Conservation (phyloP, 2,329 filamentous ascomycete species). For the Hymenotorrendiella dingleyae region DNA sequence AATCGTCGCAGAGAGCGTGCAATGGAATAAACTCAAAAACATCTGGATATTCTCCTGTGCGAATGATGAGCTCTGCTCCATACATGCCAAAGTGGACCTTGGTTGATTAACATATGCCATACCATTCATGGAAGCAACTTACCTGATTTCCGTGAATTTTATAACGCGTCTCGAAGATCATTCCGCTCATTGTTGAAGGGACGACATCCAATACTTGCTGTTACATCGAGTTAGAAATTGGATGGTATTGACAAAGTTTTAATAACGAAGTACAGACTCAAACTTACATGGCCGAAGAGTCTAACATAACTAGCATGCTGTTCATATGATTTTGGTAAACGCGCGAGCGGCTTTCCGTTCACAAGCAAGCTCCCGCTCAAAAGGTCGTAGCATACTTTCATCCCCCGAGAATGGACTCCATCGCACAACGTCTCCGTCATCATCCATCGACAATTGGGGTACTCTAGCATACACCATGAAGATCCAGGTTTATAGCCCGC, state of each 20-base stretch:
- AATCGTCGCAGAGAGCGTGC: constrained; percentile 6
- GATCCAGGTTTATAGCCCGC: constrained; percentile 22
- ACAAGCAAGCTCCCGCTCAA: constrained; percentile 47
- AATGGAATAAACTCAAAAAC: constrained; percentile 16
- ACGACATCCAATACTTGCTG: constrained; percentile 28
- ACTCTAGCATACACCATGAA: constrained; percentile 22
- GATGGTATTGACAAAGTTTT: too few species aligned
- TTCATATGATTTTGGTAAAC: constrained; percentile 42
- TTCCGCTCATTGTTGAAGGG: constrained; percentile 31
- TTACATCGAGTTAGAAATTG: neutral
- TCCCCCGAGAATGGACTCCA: constrained; percentile 8
- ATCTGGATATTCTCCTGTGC: constrained; percentile 1
- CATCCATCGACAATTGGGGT: constrained; percentile 32
- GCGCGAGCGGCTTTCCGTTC: constrained; percentile 42
- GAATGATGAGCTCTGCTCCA: constrained; percentile 29
- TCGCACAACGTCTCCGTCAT: constrained; percentile 16
- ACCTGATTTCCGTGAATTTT: constrained; percentile 26
- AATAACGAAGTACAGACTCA: too few species aligned
- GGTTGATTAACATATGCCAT: neutral
- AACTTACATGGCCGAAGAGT: constrained; percentile 16
- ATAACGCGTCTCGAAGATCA: constrained; percentile 32
- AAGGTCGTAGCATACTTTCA: constrained; percentile 29
- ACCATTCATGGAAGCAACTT: constrained; percentile 11
- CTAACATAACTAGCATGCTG: constrained; percentile 12
- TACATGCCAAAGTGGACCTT: constrained; percentile 32